Evolutionary conservation across 352 stramenopile species (phyloP).

Genomic region (Phytophthora cactorum): DNA sequence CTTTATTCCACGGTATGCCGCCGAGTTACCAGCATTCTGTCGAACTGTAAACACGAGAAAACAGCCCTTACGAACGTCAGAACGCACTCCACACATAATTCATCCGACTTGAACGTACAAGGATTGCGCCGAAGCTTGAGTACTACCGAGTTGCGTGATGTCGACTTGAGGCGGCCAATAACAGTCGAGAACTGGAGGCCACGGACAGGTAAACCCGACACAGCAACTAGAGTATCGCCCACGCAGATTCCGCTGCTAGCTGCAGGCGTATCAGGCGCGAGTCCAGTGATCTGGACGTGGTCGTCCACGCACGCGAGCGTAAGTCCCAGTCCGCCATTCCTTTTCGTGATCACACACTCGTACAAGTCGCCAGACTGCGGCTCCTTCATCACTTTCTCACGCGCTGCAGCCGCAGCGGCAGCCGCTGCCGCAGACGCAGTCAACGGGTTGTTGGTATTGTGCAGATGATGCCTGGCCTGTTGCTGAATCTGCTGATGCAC

Average conservation of each 20-base stretch:
- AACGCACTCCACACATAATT: not conserved
- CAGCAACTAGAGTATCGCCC: constrained; percentile 77
- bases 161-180: constrained; percentile 81
- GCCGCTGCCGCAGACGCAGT: constrained; percentile 28
- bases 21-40: constrained; percentile 60
- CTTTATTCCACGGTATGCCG: constrained; percentile 68
- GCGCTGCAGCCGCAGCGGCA: constrained; percentile 41
- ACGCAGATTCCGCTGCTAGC: constrained; percentile 80
- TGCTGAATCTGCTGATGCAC: constrained; percentile 35
- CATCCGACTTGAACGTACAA: constrained; percentile 56
- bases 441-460: constrained; percentile 36
- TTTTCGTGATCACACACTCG: constrained; percentile 86
- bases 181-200: constrained; percentile 87
- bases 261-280: constrained; percentile 73
- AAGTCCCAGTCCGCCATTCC: constrained; percentile 74
- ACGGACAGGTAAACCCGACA: constrained; percentile 72
- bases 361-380: constrained; percentile 82
- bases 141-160: constrained; percentile 79
- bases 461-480: constrained; percentile 31
- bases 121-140: constrained; percentile 82
- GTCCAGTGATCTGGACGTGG: constrained; percentile 84
- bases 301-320: constrained; percentile 84
- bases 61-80: constrained; percentile 16
- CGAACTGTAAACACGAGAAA: constrained; percentile 49
- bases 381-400: constrained; percentile 87